Base-by-base conservation (phyloP, 2,329 filamentous ascomycete species). In the Phoma sp. region DNA sequence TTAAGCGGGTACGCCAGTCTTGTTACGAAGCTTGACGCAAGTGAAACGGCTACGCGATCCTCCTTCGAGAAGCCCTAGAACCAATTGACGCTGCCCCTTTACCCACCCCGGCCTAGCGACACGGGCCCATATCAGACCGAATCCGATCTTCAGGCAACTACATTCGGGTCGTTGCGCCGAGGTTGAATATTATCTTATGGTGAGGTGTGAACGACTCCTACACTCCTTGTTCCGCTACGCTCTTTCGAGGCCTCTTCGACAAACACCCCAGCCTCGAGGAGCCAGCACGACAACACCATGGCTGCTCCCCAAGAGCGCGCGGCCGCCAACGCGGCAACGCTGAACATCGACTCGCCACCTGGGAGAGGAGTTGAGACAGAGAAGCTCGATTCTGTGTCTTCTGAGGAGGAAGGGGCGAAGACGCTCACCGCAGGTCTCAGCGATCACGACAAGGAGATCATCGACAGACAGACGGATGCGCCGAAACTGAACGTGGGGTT, bases 401-500 rank as follows among this genome's bases (percentile, higher is more conserved):
- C 54, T 9, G 62, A 8, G 4, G 32, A 60, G 24, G 64, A 62
- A 52, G 66, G 63, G 59, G 54, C 55, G 43, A 62, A 54, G 46
- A 58, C 62, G 23, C 59, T 66, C n/a, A 61, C 59, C 29, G 60
- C 63, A 36, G 54, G 57, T 8, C 63, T 73, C 32, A 72, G 56
- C 50, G 69, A 70, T 6, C 62, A 70, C 45, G 71, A 74, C 58
- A 69, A 68, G 56, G 55, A 65, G 4, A 73, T 74, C 22, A 71
- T 75, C 52, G 64, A 73, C 32, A 57, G 63, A 52, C 79, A 81
- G 46, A 52, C 78, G 18, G 71, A 77, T 27, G 75, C 76, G 14
- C 78, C 78, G 1, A 67, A 69, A 1, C 66, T 77, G 33, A 76
- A 75, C 40, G 71, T 81, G 39, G 72, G 72, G 2, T 80, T 78